Conservation (phyloP, 139 green algal genomes). For the Chlorella sp. region DNA sequence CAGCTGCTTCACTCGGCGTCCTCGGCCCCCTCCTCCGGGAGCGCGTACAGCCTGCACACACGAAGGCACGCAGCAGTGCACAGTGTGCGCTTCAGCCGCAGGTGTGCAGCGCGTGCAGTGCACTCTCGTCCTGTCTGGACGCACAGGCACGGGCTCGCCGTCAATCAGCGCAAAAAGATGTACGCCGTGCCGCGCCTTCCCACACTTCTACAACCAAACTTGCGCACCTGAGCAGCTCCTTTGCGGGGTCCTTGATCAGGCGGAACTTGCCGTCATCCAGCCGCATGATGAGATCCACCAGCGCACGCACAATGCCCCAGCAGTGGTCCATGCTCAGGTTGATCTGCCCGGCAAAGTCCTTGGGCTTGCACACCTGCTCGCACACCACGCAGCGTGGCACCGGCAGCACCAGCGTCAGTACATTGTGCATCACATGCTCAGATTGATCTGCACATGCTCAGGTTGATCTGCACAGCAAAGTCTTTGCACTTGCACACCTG, state of each 20-base stretch:
- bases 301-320: conserved; percentile 89
- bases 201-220: no score
- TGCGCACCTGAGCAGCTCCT: conserved; percentile 66
- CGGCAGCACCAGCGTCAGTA: no score
- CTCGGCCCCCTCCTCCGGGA: no score
- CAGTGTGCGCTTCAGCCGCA: no score
- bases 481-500: conserved; percentile 82
- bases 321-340: conserved; percentile 91
- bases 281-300: conserved; percentile 83
- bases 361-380: conserved; percentile 79
- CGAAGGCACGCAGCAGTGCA: no score
- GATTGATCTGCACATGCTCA: conserved; percentile 84
- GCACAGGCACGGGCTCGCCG: neutral
- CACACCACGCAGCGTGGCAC: no score
- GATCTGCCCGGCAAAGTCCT: conserved; percentile 89
- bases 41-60: no score
- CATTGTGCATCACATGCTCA: conserved; percentile 80
- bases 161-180: neutral
- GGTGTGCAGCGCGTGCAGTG: neutral
- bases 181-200: neutral
- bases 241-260: conserved; percentile 93
- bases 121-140: neutral
- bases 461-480: conserved; percentile 88
- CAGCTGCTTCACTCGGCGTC: no score
- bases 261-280: conserved; percentile 80